Evolutionary conservation across 1,284 basidiomycete genomes (phyloP), one percentile per base, ranked within the genome.

Genomic region (Apiotrichum brassicae): DNA sequence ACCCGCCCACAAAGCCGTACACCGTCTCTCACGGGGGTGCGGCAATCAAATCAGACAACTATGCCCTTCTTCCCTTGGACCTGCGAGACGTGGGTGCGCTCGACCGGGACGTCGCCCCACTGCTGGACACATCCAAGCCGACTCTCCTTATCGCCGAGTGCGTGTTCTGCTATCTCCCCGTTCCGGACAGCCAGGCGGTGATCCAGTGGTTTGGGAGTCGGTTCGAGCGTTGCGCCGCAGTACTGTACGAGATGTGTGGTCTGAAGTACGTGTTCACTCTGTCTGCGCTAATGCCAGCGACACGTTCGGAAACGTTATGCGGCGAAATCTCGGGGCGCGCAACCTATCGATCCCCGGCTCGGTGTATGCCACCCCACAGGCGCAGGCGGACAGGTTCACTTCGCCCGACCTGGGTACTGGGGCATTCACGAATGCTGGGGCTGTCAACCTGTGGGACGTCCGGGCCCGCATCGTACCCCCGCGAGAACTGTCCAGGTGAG

Each of bases 221-320:
- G 52, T 84, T 84, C 48, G 38, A 44, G 1, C 38, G 51, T 13
- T 62, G 56, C 23, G 59, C 63, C 3, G 72, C 70, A 4, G 68
- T 91, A 9, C 78, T 89, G 12, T 95, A 95, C 64, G 92, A 95
- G 68, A 94, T 94, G 85, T 91, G 88, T 61, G 83, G 83, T 0
- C 74, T 94, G 3, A 75, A 82, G 70, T 71, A 50, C 60, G 69
- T 62, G 9, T 9, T 30, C 9, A 30, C 9, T 30, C 28, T 9
- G 9, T 30, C 28, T 9, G 28, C 8, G 26, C 50, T 56, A 38
- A 56, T 43, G 7, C 8, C 47, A 69, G 65, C 14, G 91, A 94
- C 66, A 66, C 82, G 0, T 95, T 95, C 71, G 91, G 92, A 7
- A 77, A 77, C 22, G 86, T 95, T 20, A 94, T 95, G 91, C 75